Conservation (phyloP, 1,139 yeast species). For the Saccharomyces hybrid region DNA sequence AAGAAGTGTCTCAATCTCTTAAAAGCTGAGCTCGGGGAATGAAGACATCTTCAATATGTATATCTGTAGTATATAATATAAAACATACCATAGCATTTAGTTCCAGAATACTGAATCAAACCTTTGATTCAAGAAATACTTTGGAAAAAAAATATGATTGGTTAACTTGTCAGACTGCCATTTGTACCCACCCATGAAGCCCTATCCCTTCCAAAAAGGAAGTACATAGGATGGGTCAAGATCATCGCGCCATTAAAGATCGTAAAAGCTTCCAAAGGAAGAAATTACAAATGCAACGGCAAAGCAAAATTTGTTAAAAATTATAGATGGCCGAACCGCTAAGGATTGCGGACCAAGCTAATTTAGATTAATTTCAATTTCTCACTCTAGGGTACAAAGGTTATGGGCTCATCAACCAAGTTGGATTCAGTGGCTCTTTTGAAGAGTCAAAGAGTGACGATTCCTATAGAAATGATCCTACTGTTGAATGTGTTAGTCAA, state of each 20-base stretch:
- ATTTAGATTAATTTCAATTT: conserved; percentile 29
- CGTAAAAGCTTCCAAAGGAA: conserved; percentile 6
- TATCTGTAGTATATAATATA: no score
- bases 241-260: conserved; percentile 90
- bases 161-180: conserved; percentile 97
- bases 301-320: conserved; percentile 13
- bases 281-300: conserved; percentile 25
- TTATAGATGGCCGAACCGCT: conserved; percentile 71
- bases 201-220: conserved; percentile 56
- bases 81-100: background rate
- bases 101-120: conserved; percentile 8
- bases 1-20: conserved; percentile 15
- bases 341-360: conserved; percentile 82
- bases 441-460: conserved; percentile 99
- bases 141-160: conserved; percentile 15
- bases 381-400: conserved; percentile 95
- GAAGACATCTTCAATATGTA: background rate
- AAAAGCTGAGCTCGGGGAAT: background rate
- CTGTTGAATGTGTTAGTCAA: conserved; percentile 41
- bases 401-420: conserved; percentile 95
- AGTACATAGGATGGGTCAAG: conserved; percentile 88
- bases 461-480: conserved; percentile 99
- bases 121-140: conserved; percentile 14
- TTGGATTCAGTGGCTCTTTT: conserved; percentile 99
- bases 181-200: conserved; percentile 82